These are phyloP conservation scores for Clitopilus hobsonii DNA, from an alignment of 768 basidiomycete species.

Conservation along the genomic window DNA sequence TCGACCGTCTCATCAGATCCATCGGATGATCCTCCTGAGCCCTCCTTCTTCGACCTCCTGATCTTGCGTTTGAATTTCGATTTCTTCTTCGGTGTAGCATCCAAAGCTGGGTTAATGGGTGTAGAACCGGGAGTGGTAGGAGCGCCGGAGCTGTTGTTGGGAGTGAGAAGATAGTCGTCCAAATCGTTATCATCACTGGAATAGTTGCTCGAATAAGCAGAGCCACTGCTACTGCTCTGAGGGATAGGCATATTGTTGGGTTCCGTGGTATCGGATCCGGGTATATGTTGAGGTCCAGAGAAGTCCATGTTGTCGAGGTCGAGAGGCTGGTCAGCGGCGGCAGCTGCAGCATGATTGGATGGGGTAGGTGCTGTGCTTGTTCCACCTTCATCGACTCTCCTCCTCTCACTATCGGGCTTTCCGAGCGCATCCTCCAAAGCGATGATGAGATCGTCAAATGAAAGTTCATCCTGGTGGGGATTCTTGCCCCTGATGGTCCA, in stretches of 20 bases:
- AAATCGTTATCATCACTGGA: slow-evolving; percentile 41
- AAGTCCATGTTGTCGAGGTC: slow-evolving; percentile 58
- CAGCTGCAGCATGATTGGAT: slow-evolving; percentile 24
- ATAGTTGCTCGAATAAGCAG: slow-evolving; percentile 25
- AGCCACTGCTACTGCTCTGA: slow-evolving; percentile 5
- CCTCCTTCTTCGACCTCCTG: slow-evolving; percentile 13
- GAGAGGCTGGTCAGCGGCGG: slow-evolving; percentile 35
- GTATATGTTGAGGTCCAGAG: slow-evolving; percentile 41
- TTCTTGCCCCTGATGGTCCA: slow-evolving; percentile 68
- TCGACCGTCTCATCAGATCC: slow-evolving; percentile 45
- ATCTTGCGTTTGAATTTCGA: slow-evolving; percentile 6
- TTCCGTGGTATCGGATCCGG: slow-evolving; percentile 34
- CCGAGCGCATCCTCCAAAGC: slow-evolving; percentile 85
- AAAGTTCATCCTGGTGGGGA: slow-evolving; percentile 65
- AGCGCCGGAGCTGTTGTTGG: slow-evolving; percentile 2
- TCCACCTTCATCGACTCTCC: slow-evolving; percentile 50
- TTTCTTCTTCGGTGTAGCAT: slow-evolving; percentile 11
- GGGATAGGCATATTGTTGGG: slow-evolving; percentile 39
- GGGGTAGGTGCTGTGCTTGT: slow-evolving; percentile 55
- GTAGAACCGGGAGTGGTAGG: slow-evolving; percentile 8
- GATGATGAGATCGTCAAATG: slow-evolving; percentile 72
- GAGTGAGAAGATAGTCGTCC: slow-evolving; percentile 26
- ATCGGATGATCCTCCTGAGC: slow-evolving; percentile 7
- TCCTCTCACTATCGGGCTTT: slow-evolving; percentile 68
- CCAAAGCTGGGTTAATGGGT: neutral